These are phyloP conservation scores for Neurospora sublineolata DNA, from an alignment of 495 filamentous ascomycete genomes.

Conservation along the genomic window DNA sequence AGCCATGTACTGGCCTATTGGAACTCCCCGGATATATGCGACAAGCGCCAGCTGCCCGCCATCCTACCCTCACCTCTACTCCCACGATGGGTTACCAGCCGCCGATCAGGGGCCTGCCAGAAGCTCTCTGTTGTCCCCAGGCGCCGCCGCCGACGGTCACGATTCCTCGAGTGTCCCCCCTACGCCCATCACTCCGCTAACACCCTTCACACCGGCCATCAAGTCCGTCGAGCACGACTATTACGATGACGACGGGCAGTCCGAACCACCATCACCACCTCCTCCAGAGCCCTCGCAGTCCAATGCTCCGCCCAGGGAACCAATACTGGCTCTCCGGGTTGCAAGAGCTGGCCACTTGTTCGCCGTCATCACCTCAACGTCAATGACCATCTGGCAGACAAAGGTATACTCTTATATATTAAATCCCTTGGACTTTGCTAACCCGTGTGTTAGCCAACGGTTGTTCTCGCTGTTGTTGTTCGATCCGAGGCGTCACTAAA, in stretches of 20 bases:
- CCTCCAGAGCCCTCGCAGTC: conserved; percentile 1
- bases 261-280: not conserved
- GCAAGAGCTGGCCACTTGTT: conserved; percentile 80
- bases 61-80: conserved; percentile 24
- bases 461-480: conserved; percentile 71
- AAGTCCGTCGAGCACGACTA: conserved; percentile 40
- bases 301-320: conserved; percentile 32
- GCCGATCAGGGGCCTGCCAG: conserved; percentile 18
- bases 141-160: conserved; percentile 13
- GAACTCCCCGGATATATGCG: conserved; percentile 80
- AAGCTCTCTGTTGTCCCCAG: conserved; percentile 15
- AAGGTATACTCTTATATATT: conserved; percentile 43
- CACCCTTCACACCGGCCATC: conserved; percentile 40
- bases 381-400: conserved; percentile 88
- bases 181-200: conserved; percentile 32
- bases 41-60: conserved; percentile 48
- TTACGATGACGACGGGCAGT: conserved; percentile 20
- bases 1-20: conserved; percentile 95
- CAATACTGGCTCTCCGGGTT: conserved; percentile 63
- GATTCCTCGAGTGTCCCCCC: conserved; percentile 16
- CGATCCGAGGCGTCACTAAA: conserved; percentile 67
- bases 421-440: conserved; percentile 1
- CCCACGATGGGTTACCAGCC: conserved; percentile 30
- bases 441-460: conserved; percentile 59
- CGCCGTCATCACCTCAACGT: conserved; percentile 71